These are phyloP conservation scores for Neofusicoccum parvum DNA, from an alignment of 2,329 filamentous ascomycete genomes.

Conservation along the genomic window DNA sequence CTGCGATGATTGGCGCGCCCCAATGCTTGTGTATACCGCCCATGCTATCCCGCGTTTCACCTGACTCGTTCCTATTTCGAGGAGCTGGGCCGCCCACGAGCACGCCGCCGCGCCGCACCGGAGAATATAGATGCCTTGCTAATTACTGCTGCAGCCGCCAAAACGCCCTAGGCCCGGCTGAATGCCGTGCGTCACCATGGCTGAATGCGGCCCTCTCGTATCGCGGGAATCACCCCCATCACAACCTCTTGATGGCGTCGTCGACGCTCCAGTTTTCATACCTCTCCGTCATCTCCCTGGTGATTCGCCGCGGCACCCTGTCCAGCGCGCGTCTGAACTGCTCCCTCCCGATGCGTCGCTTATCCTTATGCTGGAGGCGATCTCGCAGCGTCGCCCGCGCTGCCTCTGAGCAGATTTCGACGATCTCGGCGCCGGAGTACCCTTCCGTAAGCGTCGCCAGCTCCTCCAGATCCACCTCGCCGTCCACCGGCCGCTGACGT, in stretches of 20 bases:
- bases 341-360: slow-evolving; percentile 43
- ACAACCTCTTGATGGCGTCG: slow-evolving; percentile 21
- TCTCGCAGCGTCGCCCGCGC: slow-evolving; percentile 40
- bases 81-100: not conserved
- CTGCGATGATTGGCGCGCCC: slow-evolving; percentile 9
- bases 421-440: slow-evolving; percentile 84
- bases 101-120: not conserved
- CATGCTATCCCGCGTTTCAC: slow-evolving; percentile 1
- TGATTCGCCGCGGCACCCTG: slow-evolving; percentile 46
- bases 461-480: slow-evolving; percentile 66
- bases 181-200: not conserved
- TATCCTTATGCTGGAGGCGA: slow-evolving; percentile 29
- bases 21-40: slow-evolving; percentile 9
- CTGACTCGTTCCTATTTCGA: slow-evolving; percentile 1
- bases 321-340: slow-evolving; percentile 50
- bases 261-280: slow-evolving; percentile 42
- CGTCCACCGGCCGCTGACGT: slow-evolving; percentile 56
- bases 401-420: slow-evolving; percentile 53
- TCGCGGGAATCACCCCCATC: not conserved
- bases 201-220: not conserved
- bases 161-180: not conserved
- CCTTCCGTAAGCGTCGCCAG: slow-evolving; percentile 70
- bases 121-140: slow-evolving; percentile 3
- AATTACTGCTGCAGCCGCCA: slow-evolving; percentile 8
- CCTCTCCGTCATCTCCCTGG: slow-evolving; percentile 43